Conservation (phyloP, 2,329 filamentous ascomycete species). For the Aureobasidium sp. region DNA sequence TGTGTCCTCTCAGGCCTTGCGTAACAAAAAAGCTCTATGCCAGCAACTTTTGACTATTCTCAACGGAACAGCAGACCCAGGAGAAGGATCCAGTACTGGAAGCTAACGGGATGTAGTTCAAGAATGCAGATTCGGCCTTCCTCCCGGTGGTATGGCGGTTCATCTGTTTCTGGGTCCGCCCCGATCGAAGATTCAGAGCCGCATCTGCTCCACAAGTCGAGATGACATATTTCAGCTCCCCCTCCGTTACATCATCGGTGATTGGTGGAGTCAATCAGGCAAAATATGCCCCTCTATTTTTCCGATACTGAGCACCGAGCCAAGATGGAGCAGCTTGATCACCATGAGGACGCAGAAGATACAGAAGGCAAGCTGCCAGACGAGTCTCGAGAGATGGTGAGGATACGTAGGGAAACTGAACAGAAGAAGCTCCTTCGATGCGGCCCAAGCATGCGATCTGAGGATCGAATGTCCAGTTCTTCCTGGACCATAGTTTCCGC, state of each 20-base stretch:
- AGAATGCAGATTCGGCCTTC: neutral
- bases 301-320: neutral
- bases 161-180: neutral
- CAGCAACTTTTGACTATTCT: neutral
- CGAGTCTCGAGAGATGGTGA: neutral
- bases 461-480: neutral
- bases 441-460: neutral
- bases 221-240: neutral
- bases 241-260: conserved; percentile 8
- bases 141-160: neutral
- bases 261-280: conserved; percentile 10
- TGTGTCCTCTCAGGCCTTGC: neutral
- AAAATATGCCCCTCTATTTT: conserved; percentile 11
- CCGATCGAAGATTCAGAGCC: neutral
- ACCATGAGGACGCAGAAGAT: no score
- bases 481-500: neutral
- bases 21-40: neutral
- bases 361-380: neutral
- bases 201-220: neutral
- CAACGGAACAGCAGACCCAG: neutral
- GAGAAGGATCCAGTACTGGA: neutral
- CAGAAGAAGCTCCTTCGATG: neutral
- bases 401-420: neutral
- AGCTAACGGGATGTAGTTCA: neutral
- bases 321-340: neutral